A percentile compares a stretch with the other conserved stretches of the same genome.
Evolutionary conservation across 2,329 filamentous ascomycete species (phyloP).

Genomic region (Ceratocystis colombiana): DNA sequence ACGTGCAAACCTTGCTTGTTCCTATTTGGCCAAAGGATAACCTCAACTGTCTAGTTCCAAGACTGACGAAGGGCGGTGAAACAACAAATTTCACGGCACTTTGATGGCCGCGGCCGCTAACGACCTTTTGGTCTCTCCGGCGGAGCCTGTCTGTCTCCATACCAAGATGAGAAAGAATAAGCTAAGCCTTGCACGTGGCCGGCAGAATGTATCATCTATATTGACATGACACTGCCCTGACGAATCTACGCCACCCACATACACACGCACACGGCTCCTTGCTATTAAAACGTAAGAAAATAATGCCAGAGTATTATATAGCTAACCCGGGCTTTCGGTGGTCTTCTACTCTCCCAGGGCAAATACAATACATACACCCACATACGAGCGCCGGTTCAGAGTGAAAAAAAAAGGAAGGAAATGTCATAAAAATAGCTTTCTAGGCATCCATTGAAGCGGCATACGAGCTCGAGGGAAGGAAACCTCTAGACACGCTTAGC

Average conservation of each 20-base stretch:
- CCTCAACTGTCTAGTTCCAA: not conserved
- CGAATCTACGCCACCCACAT: not conserved
- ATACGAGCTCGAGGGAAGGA: no score
- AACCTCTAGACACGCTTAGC: no score
- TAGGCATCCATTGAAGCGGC: no score
- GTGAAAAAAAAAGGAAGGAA: not conserved
- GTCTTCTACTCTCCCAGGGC: not conserved
- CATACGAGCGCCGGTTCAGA: not conserved
- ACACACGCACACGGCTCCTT: not conserved
- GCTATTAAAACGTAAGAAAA: not conserved
- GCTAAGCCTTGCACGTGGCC: constrained; percentile 7
- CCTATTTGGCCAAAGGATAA: not conserved
- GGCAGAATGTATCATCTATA: constrained; percentile 1
- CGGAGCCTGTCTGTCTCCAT: not conserved
- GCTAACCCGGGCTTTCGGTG: not conserved
- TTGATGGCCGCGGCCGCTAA: not conserved
- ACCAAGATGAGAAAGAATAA: not conserved
- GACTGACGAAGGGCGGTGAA: not conserved
- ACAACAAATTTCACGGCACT: not conserved
- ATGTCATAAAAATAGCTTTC: not conserved
- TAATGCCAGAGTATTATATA: not conserved
- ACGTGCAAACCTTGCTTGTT: not conserved
- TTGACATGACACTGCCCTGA: not conserved
- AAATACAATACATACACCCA: constrained; percentile 7
- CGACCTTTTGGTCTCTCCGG: not conserved